Conservation (phyloP, 1,139 yeast genomes). For the Scheffersomyces lignicola region DNA sequence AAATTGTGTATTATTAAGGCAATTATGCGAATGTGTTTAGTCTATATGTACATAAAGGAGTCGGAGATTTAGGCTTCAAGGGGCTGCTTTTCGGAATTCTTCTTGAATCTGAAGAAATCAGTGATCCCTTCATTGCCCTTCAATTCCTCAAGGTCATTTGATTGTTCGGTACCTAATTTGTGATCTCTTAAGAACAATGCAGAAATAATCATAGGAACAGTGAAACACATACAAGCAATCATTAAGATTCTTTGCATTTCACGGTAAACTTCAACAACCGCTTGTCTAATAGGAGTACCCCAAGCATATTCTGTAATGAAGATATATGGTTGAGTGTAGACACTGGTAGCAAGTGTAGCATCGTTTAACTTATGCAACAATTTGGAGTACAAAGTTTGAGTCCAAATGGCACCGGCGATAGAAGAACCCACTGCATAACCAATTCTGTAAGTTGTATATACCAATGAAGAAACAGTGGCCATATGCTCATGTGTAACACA, state of each 20-base stretch:
- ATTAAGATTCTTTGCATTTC: constrained; percentile 34
- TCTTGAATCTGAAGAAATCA: constrained; percentile 2
- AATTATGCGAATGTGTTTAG: no score
- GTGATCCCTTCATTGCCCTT: constrained; percentile 10
- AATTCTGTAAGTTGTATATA: constrained; percentile 33
- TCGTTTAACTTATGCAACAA: constrained; percentile 17
- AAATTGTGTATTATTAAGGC: no score
- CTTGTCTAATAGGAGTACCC: constrained; percentile 34
- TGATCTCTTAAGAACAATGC: constrained; percentile 37
- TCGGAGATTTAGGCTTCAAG: background rate
- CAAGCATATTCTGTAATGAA: constrained; percentile 27
- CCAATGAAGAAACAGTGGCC: constrained; percentile 35
- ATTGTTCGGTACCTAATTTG: constrained; percentile 26
- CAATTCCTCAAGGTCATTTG: constrained; percentile 13
- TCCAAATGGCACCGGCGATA: constrained; percentile 42
- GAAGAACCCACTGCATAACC: constrained; percentile 38
- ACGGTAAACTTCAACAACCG: constrained; percentile 32
- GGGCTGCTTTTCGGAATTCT: background rate
- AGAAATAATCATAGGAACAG: constrained; percentile 31
- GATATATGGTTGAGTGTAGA: constrained; percentile 29
- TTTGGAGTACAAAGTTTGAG: constrained; percentile 24
- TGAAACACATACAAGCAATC: constrained; percentile 31
- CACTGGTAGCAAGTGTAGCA: constrained; percentile 23
- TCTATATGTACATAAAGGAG: background rate
- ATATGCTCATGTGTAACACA: constrained; percentile 38